Conservation (phyloP, 371 early-diverging fungal genomes). For the Actinomortierella wolfii region DNA sequence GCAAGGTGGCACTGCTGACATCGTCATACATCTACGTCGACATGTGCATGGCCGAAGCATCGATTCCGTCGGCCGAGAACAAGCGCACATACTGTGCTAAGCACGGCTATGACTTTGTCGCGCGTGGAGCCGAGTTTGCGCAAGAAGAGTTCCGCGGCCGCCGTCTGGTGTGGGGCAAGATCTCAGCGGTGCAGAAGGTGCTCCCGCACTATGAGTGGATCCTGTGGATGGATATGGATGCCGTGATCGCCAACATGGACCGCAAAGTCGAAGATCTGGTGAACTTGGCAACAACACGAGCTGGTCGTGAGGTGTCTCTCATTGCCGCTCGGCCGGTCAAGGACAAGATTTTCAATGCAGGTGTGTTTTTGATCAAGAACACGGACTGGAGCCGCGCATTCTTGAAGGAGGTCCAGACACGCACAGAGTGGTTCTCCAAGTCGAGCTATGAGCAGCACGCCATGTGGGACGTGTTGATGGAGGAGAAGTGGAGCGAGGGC, state of each 20-base stretch:
- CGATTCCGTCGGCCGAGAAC: constrained; percentile 55
- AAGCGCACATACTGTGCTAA: constrained; percentile 59
- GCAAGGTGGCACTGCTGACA: constrained; percentile 55
- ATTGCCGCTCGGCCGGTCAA: constrained; percentile 53
- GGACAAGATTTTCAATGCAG: constrained; percentile 63
- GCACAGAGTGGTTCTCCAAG: constrained; percentile 51
- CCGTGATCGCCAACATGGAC: constrained; percentile 58
- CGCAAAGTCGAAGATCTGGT: constrained; percentile 51
- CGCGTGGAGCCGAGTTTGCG: constrained; percentile 63
- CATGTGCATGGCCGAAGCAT: constrained; percentile 68
- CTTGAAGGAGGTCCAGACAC: constrained; percentile 55
- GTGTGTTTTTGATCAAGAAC: constrained; percentile 67
- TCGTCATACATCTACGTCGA: constrained; percentile 63
- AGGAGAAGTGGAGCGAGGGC: constrained; percentile 35
- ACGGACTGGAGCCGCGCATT: constrained; percentile 61
- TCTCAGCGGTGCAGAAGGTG: constrained; percentile 64
- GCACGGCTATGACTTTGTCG: constrained; percentile 66
- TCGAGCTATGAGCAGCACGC: constrained; percentile 66
- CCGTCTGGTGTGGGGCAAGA: constrained; percentile 64
- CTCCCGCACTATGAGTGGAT: constrained; percentile 71
- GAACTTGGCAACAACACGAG: constrained; percentile 22
- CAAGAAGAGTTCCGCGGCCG: constrained; percentile 58
- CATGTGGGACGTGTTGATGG: constrained; percentile 62
- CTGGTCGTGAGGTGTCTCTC: constrained; percentile 50
- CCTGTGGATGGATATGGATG: constrained; percentile 74